Conservation (phyloP, 371 early-diverging fungal species). For the Zopfochytrium polystomum region DNA sequence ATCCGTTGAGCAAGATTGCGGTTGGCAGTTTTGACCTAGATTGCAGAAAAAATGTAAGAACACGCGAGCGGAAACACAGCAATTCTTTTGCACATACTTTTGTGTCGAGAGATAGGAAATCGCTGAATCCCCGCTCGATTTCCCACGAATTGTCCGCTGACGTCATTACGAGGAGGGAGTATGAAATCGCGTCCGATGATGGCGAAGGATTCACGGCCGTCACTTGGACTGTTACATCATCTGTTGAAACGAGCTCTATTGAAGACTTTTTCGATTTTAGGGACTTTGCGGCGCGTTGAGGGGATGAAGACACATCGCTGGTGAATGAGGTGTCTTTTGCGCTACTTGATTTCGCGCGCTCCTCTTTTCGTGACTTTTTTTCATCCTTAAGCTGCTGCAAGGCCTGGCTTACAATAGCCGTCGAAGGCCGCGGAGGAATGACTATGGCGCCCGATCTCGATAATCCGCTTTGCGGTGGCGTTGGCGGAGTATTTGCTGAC, state of each 20-base stretch:
- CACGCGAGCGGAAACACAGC: neutral
- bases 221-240: neutral
- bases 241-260: too few relatives aligned
- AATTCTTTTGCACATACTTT: constrained; percentile 47
- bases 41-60: neutral
- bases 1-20: constrained; percentile 48
- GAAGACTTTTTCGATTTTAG: too few relatives aligned
- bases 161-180: neutral
- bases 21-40: constrained; percentile 21
- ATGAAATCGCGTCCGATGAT: neutral
- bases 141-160: constrained; percentile 62
- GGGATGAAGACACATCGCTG: too few relatives aligned
- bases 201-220: neutral
- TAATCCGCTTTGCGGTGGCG: too few relatives aligned
- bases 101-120: constrained; percentile 69
- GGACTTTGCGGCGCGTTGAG: too few relatives aligned
- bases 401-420: neutral
- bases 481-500: too few relatives aligned
- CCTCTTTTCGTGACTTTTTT: too few relatives aligned
- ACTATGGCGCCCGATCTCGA: too few relatives aligned
- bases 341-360: neutral
- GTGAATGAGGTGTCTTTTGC: neutral
- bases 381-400: neutral
- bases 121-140: constrained; percentile 75
- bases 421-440: neutral